phyloP scores from a whole-genome alignment of 345 rosid species.

The Brassica napus region Da-Ae NC_063450.1:30661001-30661500 shows the following conservation, averaged over 20 bases:
- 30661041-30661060: conserved; percentile 80
- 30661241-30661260: conserved; percentile 92
- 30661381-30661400: neutral
- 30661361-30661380: neutral
- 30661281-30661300: conserved; percentile 98
- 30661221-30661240: conserved; percentile 98
- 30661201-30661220: conserved; percentile 68
- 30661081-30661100: conserved; percentile 93
- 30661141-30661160: neutral
- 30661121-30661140: conserved; percentile 14
- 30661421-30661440: conserved; percentile 99
- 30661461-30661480: conserved; percentile 93
- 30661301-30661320: conserved; percentile 90
- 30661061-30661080: conserved; percentile 94
- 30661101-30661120: conserved; percentile 96
- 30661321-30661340: conserved; percentile 93
- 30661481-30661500: conserved; percentile 97
- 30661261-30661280: conserved; percentile 96
- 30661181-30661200: neutral
- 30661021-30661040: conserved; percentile 85
- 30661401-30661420: conserved; percentile 26
- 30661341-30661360: neutral
- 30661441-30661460: conserved; percentile 96
- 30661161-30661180: neutral
- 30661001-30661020: conserved; percentile 98